Evolutionary conservation across 768 basidiomycete genomes (phyloP), one percentile per base, ranked within the genome.

Genomic region (Mycena venus): DNA sequence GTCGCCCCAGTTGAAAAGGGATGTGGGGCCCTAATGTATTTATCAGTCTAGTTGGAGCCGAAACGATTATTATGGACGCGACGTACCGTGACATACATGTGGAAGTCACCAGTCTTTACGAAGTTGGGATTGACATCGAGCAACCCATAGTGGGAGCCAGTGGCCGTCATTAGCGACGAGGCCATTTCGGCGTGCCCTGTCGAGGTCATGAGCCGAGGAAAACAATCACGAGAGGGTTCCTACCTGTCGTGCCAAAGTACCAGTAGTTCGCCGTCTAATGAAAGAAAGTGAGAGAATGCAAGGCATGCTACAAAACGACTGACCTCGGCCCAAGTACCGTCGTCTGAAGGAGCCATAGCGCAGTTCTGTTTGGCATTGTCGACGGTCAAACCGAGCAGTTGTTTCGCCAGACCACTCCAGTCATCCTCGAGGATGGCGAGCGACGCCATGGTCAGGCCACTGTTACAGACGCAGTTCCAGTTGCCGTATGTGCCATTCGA

Each of bases 381-480:
- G 56, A 97, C 84, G 19, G 95, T 93, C 72, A 89, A 82, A 44
- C 85, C 84, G 51, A 99, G 90, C 19, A 98, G 84, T 63, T 90
- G 85, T 72, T 87, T 79, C 0, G 98, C 95, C 49, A 85, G 86
- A 51, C 95, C 95, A 4, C 94, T 93, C 17, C 88, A 90, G 78
- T 98, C 93, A 75, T 98, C 95, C 42, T 89, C 92, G 21, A 96
- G 85, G 78, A 99, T 97, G 44, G 98, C 97, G 70, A 99, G 91
- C 0, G 98, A 91, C 49, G 89, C 98, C 80, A 99, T 82, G 23
- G 94, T 96, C 76, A 99, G 85, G 70, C 98, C 98, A 59, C 91
- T 90, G 83, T 99, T 99, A 86, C 94, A 97, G 70, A 96, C 95
- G 82, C 98, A 99, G 83, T 99, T 99, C 98, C 98, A 99, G 88